phyloP scores from a whole-genome alignment of 768 basidiomycete genomes.

The Pisolithus albus region DNA sequence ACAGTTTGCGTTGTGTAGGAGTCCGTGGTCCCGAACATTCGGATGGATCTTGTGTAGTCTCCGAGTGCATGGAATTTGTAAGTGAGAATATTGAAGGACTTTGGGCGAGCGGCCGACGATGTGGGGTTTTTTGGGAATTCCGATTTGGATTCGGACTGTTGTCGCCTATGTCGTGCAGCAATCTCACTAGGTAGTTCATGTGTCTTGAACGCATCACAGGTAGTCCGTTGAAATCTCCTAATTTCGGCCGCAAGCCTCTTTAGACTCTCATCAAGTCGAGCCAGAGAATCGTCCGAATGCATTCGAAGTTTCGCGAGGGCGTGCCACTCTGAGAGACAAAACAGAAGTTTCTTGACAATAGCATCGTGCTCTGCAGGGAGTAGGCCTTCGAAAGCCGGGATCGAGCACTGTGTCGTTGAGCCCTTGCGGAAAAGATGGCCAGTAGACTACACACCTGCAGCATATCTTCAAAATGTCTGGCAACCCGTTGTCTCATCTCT shows the following conservation, averaged over 20 bases:
- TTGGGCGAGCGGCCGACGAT: not conserved
- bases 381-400: too few species aligned
- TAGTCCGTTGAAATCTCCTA: too few species aligned
- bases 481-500: constrained; percentile 31
- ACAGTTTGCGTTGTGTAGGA: constrained; percentile 7
- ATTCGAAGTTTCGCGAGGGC: too few species aligned
- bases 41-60: constrained; percentile 14
- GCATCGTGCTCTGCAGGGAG: too few species aligned
- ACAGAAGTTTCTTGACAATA: too few species aligned
- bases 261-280: too few species aligned
- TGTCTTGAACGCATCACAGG: not conserved
- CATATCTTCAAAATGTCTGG: constrained; percentile 37
- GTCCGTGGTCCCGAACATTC: constrained; percentile 3
- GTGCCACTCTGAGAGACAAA: too few species aligned
- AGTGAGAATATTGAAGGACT: constrained; percentile 18
- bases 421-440: not conserved
- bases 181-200: not conserved
- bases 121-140: not conserved
- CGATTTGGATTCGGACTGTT: not conserved
- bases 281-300: too few species aligned
- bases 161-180: not conserved
- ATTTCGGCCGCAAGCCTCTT: too few species aligned
- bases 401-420: too few species aligned
- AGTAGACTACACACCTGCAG: constrained; percentile 28
- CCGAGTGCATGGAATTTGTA: constrained; percentile 28